Base-by-base conservation (phyloP, 768 basidiomycete genomes). In the Mrakia gelida region DNA sequence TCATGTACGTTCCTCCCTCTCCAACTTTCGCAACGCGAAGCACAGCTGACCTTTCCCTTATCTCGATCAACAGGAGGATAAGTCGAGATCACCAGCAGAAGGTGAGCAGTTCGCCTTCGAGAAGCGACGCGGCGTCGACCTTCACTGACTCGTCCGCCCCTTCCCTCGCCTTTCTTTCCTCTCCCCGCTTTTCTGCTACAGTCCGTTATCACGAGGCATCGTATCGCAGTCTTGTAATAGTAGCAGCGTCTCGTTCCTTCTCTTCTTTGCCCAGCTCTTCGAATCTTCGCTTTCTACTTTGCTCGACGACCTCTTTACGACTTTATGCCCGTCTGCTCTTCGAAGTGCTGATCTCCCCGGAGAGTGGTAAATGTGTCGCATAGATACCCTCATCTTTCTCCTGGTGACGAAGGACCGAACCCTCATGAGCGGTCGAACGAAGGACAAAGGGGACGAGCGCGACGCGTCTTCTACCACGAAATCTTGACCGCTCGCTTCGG, bases 31-130 rank as follows among this genome's bases (percentile, higher is more conserved):
- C 81, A 81, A 70, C 16, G 38, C 62, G 34, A 62, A 52, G 13
- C 11, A n/a, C 15, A 16, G 6, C n/a, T 76, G 30, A 73, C 54
- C 21, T 15, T 16, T 74, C 16, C 28, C 72, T 38, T 30, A 54
- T 75, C 30, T 41, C 21, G 21, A 45, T 16, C 34, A 32, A 71
- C 82, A 95, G 94, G 94, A 91, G 94, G 61, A 92, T 96, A 13
- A 92, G 91, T 28, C 83, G 89, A 80, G 89, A 90, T 80, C 80
- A 56, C 84, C 80, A 90, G 81, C 93, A 93, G 83, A 94, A 93
- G 84, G 78, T 79, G n/a, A n/a, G n/a, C 30, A 52, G 78, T 61
- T 38, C 1, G 2, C 41, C 49, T 74, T 52, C 32, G 32, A 16
- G 38, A 11, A 70, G 10, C 1, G 32, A 10, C 26, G 23, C 5